Evolutionary conservation across 129 eudicot species (phyloP).

Genomic region (Apium graveolens): DNA sequence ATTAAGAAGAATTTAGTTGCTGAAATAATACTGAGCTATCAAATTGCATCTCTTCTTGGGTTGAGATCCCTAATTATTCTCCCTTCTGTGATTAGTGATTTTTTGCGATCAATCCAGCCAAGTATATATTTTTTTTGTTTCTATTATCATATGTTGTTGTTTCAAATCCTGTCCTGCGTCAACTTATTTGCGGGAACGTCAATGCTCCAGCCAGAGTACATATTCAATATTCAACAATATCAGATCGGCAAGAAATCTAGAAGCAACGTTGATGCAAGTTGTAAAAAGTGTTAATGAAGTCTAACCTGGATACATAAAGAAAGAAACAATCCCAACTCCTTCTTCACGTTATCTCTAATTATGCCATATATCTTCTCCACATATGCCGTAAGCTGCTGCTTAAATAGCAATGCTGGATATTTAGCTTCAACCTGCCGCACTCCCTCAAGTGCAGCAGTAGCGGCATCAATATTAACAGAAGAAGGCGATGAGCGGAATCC

Average conservation of each 20-base stretch:
- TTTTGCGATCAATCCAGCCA: too few species aligned
- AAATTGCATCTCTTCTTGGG: too few species aligned
- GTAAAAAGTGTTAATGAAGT: neutral
- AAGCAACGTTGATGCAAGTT: neutral
- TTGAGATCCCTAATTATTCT: too few species aligned
- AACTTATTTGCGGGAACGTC: neutral
- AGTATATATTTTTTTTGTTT: too few species aligned
- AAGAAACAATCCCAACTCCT: constrained; percentile 67
- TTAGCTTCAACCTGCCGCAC: constrained; percentile 78
- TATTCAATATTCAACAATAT: neutral
- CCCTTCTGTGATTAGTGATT: too few species aligned
- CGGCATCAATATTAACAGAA: constrained; percentile 52
- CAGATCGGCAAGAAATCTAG: neutral
- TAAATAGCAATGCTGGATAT: constrained; percentile 81
- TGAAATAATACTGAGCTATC: too few species aligned
- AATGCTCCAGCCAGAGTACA: neutral
- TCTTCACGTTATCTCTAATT: constrained; percentile 89
- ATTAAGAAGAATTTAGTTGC: too few species aligned
- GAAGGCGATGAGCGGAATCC: constrained; percentile 72
- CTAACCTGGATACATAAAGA: constrained; percentile 83
- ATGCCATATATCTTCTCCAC: constrained; percentile 91
- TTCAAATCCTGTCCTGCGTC: neutral
- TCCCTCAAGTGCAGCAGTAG: constrained; percentile 62
- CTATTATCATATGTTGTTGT: too few species aligned
- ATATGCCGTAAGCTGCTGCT: constrained; percentile 79